Base-by-base conservation (phyloP, 768 basidiomycete species). In the Scleroderma bovista region DNA sequence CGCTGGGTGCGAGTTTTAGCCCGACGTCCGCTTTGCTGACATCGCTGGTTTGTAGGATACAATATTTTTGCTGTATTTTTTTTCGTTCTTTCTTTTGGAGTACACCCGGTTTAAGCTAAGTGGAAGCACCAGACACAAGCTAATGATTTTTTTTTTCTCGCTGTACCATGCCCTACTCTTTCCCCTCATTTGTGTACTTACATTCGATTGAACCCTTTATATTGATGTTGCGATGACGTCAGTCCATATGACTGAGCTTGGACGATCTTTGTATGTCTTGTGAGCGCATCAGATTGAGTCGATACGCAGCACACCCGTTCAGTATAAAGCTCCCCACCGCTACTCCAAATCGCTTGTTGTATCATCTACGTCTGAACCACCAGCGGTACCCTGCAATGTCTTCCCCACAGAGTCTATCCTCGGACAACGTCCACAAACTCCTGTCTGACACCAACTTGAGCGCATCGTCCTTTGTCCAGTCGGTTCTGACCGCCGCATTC, bases 401-500 rank as follows among this genome's bases (percentile, higher is more conserved):
- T 36, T 13, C 34, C 12, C 26, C 26, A 29, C 5, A 29, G 12
- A 23, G 4, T 10, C 43, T 33, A 22, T 42, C 42, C 22, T 42
- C 50, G 9, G 33, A 36, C 53, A 13, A 17, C 20, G 6, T 20
- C 51, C 17, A 32, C 41, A 10, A 54, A 37, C 9, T 29, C 26
- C 9, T 29, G 9, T 29, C 26, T 29, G 48, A 48, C 8, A 51
- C 60, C 7, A n/a, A 36, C n/a, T 12, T 36, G 34, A 37, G 40
- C 26, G 24, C 26, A 5, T 31, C 43, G 16, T 29, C 58, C 11
- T 75, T 71, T 72, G 39, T 61, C 34, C 61, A 66, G 45, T 53
- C 57, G 3, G 61, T 46, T 11, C 55, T 73, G 32, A 59, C 62
- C 9, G 47, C 51, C 4, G 52, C 71, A 11, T 71, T 67, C 48